These are phyloP conservation scores for Fusarium sp. DNA, from an alignment of 2,329 filamentous ascomycete species.

Conservation along the genomic window DNA sequence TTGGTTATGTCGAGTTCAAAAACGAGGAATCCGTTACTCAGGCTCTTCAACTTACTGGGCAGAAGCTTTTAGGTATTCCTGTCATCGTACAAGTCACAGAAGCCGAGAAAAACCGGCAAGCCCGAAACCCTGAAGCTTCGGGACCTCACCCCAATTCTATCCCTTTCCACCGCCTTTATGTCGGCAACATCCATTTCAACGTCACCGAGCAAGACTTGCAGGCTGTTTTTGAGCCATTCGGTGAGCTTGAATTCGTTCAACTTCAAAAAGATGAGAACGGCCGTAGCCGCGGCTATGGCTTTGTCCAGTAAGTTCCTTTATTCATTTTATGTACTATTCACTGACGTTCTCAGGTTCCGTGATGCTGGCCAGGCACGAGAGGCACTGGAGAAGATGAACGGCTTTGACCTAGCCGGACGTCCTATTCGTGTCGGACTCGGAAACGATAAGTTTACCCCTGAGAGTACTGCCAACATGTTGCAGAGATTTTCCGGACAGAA, in stretches of 20 bases:
- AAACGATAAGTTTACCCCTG: slow-evolving; percentile 99
- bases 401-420: slow-evolving; percentile 96
- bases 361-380: slow-evolving; percentile 92
- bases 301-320: slow-evolving; percentile 85
- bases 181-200: slow-evolving; percentile 99
- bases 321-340: not conserved
- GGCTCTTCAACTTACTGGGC: slow-evolving; percentile 97
- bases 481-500: slow-evolving; percentile 87
- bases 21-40: slow-evolving; percentile 92
- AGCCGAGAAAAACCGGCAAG: slow-evolving; percentile 98
- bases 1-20: slow-evolving; percentile 99
- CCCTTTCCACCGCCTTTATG: slow-evolving; percentile 97
- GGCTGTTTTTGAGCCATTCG: slow-evolving; percentile 97
- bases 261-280: slow-evolving; percentile 95
- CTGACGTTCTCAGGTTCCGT: slow-evolving; percentile 75
- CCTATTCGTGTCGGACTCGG: slow-evolving; percentile 98
- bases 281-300: slow-evolving; percentile 94
- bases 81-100: slow-evolving; percentile 99
- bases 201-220: slow-evolving; percentile 96
- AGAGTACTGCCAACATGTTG: slow-evolving; percentile 91
- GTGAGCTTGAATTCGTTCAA: slow-evolving; percentile 96
- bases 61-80: slow-evolving; percentile 97
- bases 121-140: slow-evolving; percentile 80
- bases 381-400: slow-evolving; percentile 98
- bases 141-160: slow-evolving; percentile 81